Base-by-base conservation (phyloP, 2,329 filamentous ascomycete genomes). In the Diaporthe destruens region DNA sequence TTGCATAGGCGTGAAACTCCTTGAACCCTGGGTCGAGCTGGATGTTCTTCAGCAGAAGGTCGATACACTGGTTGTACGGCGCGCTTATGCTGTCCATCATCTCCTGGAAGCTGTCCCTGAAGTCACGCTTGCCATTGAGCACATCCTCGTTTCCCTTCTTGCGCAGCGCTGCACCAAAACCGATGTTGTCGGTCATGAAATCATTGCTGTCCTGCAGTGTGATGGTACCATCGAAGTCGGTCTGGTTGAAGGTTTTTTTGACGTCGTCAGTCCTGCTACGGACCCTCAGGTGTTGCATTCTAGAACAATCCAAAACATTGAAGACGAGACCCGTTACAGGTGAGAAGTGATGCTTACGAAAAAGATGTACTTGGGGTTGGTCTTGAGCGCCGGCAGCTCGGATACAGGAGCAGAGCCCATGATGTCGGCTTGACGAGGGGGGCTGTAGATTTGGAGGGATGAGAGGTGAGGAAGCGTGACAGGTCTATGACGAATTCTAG, bases 181-280 rank as follows among this genome's bases (percentile, higher is more conserved):
- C 96, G 74, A 98, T 88, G 83, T 94, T 96, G 85, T 98, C 96
- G 72, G 95, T 98, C 90, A 96, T 86, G 82, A 83, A 89, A 83
- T 90, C 89, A 80, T 91, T 92, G 80, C 86, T 89, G 83, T 92
- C 90, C 78, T 88, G 85, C 71, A 87, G 88, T 63, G 96, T 98
- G 81, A 98, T 96, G 69, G 95, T 98, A 79, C 96, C 96, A 84
- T 99, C 96, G 81, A 98, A 98, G 85, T 99, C 96, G 77, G 95
- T 98, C 8, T 9, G 11, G 34, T 9, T 1, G 8, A 36, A 36
- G 1, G 11, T 11, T 36, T 36, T 36, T 36, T 36, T 9, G 34
- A 9, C 8, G 8, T 36, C 11, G 34, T 36, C 11, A 36, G 34
- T 11, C 11, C 34, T 36, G 34, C 34, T 36, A 36, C 34, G 34